Percentiles rank a stretch among this genome's conserved stretches.
These are phyloP conservation scores for Climacium dendroides DNA, from an alignment of 225 moss, liverwort and hornwort species.

Conservation along the genomic window DNA sequence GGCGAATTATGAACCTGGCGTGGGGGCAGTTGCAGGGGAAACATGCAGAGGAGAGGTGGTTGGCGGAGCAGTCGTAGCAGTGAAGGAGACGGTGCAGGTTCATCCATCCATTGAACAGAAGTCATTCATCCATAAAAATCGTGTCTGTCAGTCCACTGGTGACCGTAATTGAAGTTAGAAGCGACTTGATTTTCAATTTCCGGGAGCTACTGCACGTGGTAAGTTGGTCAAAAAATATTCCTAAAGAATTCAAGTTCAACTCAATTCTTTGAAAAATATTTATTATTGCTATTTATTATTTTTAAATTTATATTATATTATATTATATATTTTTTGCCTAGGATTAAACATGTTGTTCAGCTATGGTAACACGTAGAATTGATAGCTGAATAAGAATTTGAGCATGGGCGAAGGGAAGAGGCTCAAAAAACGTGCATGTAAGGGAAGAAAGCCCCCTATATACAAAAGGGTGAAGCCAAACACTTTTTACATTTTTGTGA, in stretches of 20 bases:
- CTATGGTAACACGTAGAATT: not conserved
- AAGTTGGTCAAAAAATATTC: not conserved
- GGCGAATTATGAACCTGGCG: not conserved
- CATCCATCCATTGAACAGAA: not conserved
- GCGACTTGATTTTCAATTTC: not conserved
- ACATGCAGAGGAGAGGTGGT: not conserved
- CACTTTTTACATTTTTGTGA: no score
- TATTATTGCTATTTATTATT: no score
- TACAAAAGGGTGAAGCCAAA: no score
- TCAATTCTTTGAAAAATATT: not conserved
- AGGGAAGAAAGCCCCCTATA: no score
- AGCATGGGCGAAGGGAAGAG: no score
- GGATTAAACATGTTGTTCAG: no score
- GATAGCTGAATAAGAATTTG: not conserved
- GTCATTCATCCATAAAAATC: not conserved
- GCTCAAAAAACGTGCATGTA: no score
- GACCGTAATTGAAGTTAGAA: no score
- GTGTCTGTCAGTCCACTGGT: not conserved
- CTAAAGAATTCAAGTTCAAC: no score
- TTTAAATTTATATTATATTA: no score
- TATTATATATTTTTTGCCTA: no score
- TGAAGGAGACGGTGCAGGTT: not conserved
- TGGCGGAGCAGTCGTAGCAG: not conserved
- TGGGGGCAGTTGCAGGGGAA: not conserved
- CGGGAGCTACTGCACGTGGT: not conserved